Evolutionary conservation across 257 asterid genomes (phyloP).

Genomic region (Lycium barbarum): DNA sequence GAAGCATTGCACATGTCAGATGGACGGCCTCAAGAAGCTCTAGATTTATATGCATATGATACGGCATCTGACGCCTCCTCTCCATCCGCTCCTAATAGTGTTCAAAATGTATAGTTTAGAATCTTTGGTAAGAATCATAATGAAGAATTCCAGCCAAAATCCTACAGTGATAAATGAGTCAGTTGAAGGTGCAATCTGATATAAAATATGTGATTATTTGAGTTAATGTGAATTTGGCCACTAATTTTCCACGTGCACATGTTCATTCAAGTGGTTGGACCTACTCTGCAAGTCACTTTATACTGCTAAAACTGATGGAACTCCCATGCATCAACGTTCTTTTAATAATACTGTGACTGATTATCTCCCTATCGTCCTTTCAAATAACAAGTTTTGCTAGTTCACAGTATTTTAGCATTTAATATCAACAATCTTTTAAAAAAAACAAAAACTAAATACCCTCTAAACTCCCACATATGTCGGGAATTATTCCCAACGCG

Average conservation of each 20-base stretch:
- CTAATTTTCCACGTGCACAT: background rate
- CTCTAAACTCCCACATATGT: background rate
- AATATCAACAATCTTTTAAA: background rate
- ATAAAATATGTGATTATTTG: background rate
- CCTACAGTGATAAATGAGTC: background rate
- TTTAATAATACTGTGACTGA: background rate
- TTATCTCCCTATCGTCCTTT: background rate
- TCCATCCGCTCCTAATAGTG: constrained; percentile 80
- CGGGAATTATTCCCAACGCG: background rate
- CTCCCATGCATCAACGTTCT: background rate
- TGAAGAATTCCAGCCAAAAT: background rate
- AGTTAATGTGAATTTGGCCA: background rate
- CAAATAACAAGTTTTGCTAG: constrained; percentile 6
- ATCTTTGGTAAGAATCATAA: background rate
- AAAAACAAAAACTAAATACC: background rate
- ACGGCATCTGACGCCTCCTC: constrained; percentile 98
- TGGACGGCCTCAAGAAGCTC: constrained; percentile 99
- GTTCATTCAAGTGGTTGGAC: background rate
- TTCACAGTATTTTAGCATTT: background rate
- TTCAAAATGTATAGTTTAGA: background rate
- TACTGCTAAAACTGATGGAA: background rate
- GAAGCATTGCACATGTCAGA: constrained; percentile 86
- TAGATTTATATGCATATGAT: constrained; percentile 96
- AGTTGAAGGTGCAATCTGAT: constrained; percentile 6
- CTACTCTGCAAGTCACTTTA: background rate